A percentile compares a stretch with the other conserved stretches of the same genome.
Conservation (phyloP, 2,329 filamentous ascomycete genomes). For the Rasamsonia emersonii region DNA sequence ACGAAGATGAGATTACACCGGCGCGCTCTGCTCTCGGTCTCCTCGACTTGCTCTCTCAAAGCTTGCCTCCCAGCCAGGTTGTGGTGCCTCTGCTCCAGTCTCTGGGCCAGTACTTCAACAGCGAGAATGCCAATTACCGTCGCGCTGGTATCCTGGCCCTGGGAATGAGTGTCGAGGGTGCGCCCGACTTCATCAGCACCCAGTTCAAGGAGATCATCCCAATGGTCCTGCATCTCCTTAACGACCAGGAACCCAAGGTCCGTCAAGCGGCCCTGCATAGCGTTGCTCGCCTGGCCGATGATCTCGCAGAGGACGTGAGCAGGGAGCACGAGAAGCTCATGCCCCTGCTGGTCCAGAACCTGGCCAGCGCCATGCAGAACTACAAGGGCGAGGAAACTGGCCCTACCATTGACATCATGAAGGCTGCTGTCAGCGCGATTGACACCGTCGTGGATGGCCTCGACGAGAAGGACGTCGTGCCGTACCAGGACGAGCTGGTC, state of each 20-base stretch:
- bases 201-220: slow-evolving; percentile 83
- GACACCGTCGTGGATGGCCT: slow-evolving; percentile 78
- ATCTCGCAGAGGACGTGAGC: slow-evolving; percentile 82
- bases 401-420: slow-evolving; percentile 76
- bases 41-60: slow-evolving; percentile 79
- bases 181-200: slow-evolving; percentile 92
- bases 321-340: slow-evolving; percentile 80
- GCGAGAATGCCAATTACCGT: slow-evolving; percentile 66
- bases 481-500: slow-evolving; percentile 75
- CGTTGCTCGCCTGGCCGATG: slow-evolving; percentile 83
- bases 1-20: slow-evolving; percentile 80
- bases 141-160: slow-evolving; percentile 87
- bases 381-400: slow-evolving; percentile 58
- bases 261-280: slow-evolving; percentile 80
- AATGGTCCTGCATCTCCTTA: slow-evolving; percentile 68
- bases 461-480: slow-evolving; percentile 68
- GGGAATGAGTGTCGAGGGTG: slow-evolving; percentile 90
- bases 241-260: slow-evolving; percentile 76
- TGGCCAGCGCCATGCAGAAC: slow-evolving; percentile 67
- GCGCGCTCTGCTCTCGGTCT: slow-evolving; percentile 76
- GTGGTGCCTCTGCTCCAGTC: slow-evolving; percentile 85
- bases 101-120: slow-evolving; percentile 71
- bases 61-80: slow-evolving; percentile 85
- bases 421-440: slow-evolving; percentile 79
- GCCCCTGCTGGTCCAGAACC: slow-evolving; percentile 75